phyloP scores from a whole-genome alignment of 805 yeast species.

The Sungouiella blattae region DNA sequence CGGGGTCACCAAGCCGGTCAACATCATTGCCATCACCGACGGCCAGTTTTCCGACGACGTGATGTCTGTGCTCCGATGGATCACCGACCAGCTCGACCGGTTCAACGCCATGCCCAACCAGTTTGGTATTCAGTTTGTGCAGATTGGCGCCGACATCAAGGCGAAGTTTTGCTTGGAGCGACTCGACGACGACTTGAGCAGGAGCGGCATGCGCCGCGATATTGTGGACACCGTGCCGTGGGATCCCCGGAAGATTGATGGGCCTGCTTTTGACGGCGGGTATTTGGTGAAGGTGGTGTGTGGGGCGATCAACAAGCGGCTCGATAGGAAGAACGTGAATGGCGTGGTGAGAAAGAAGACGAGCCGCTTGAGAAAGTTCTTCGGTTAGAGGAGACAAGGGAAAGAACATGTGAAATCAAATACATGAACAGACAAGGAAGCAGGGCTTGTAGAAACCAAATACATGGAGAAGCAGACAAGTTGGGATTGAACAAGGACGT shows the following conservation, averaged over 20 bases:
- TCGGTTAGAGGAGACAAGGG: background rate
- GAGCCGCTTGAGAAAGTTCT: background rate
- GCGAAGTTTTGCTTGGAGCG: slow-evolving; percentile 8
- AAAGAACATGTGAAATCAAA: too few species aligned
- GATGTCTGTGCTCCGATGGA: slow-evolving; percentile 11
- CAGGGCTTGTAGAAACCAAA: too few species aligned
- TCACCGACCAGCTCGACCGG: slow-evolving; percentile 9
- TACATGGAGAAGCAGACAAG: too few species aligned
- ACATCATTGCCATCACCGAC: slow-evolving; percentile 14
- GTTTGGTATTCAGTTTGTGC: slow-evolving; percentile 15
- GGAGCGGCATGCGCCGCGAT: slow-evolving; percentile 2
- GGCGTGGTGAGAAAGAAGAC: background rate
- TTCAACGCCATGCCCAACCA: slow-evolving; percentile 10
- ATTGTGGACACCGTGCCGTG: slow-evolving; percentile 16
- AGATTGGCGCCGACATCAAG: slow-evolving; percentile 13
- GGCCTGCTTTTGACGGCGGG: slow-evolving; percentile 10
- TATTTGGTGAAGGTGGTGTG: slow-evolving; percentile 14
- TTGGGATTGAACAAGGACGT: too few species aligned
- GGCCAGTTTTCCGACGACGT: slow-evolving; percentile 15
- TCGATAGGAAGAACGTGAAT: slow-evolving; percentile 7
- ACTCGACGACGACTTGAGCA: slow-evolving; percentile 7
- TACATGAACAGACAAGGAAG: too few species aligned
- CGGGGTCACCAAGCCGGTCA: slow-evolving; percentile 10
- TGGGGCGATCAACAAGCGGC: slow-evolving; percentile 13
- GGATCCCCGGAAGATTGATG: slow-evolving; percentile 7